Evolutionary conservation across 2,329 filamentous ascomycete species (phyloP).

Genomic region (Colletotrichum higginsianum): DNA sequence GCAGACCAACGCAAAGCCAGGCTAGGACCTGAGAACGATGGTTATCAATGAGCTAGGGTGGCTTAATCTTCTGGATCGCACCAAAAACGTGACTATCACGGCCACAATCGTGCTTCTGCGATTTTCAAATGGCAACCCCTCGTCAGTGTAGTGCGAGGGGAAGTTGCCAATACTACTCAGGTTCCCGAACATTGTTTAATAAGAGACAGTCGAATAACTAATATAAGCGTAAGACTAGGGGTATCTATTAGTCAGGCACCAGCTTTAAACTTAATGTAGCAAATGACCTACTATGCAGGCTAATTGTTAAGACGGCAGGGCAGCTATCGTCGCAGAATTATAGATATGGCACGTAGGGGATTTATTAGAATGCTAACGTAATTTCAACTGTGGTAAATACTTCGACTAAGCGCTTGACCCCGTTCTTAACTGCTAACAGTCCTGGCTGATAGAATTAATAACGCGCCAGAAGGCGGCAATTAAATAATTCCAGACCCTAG

Average conservation of each 20-base stretch:
- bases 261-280: not conserved
- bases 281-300: not conserved
- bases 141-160: slow-evolving; percentile 21
- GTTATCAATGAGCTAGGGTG: not conserved
- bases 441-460: too few species aligned
- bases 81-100: slow-evolving; percentile 13
- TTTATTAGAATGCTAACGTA: not conserved
- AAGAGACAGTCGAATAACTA: not conserved
- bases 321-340: not conserved
- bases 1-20: slow-evolving; percentile 29
- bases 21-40: not conserved
- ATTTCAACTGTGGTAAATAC: too few species aligned
- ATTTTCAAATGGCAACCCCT: slow-evolving; percentile 20
- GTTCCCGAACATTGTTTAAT: slow-evolving; percentile 24
- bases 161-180: slow-evolving; percentile 23
- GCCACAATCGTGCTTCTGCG: slow-evolving; percentile 25
- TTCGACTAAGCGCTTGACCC: too few species aligned
- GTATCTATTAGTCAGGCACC: not conserved
- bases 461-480: too few species aligned
- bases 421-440: too few species aligned
- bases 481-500: too few species aligned
- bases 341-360: not conserved
- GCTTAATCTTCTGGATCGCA: not conserved
- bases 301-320: not conserved
- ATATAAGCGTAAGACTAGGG: not conserved